Evolutionary conservation across 1,284 basidiomycete species (phyloP).

Genomic region (Xerocomus cyaneibrunnescens): DNA sequence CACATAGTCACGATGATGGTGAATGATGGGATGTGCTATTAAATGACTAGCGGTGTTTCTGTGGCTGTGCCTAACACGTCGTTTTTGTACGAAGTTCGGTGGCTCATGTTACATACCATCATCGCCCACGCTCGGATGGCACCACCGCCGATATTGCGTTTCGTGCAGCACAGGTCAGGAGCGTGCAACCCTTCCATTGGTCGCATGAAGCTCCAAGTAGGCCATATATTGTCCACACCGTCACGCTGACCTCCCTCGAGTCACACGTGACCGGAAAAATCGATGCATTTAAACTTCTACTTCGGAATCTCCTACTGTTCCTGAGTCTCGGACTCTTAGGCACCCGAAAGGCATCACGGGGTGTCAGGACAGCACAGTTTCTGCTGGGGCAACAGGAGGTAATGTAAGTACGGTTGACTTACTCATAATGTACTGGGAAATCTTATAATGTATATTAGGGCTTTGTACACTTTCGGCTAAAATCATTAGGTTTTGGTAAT

Average conservation of each 20-base stretch:
- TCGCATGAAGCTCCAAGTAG: not conserved
- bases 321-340: not conserved
- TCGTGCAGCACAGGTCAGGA: constrained; percentile 59
- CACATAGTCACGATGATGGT: too few species aligned
- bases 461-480: too few species aligned
- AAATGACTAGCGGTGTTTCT: too few species aligned
- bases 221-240: too few species aligned
- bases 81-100: too few species aligned
- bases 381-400: not conserved
- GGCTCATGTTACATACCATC: constrained; percentile 57
- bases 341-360: not conserved
- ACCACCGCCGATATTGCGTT: constrained; percentile 57
- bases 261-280: too few species aligned
- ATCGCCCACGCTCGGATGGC: constrained; percentile 66
- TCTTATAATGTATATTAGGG: too few species aligned
- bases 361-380: not conserved
- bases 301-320: not conserved
- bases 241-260: too few species aligned
- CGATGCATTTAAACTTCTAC: not conserved
- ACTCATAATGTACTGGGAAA: too few species aligned
- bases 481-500: too few species aligned
- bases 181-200: constrained; percentile 40
- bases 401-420: too few species aligned
- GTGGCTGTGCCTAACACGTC: constrained; percentile 13
- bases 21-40: too few species aligned